These are phyloP conservation scores for Gentiana macrophylla DNA, from an alignment of 257 asterid species.

Conservation along the genomic window DNA sequence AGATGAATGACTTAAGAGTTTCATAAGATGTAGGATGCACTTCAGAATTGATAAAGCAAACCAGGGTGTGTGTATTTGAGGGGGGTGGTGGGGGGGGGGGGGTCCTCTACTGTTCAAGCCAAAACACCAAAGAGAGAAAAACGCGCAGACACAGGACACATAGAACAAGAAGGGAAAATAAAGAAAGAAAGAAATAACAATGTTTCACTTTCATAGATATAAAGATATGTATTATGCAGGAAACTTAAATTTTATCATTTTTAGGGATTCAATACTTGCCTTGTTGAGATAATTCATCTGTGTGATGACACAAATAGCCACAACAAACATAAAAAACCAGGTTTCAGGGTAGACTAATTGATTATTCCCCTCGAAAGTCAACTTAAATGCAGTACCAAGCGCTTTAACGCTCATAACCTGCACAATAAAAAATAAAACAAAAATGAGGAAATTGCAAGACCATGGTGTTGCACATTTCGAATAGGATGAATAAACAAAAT, in stretches of 20 bases:
- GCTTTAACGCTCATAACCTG: conserved; percentile 96
- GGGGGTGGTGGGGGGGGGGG: no score
- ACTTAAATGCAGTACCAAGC: conserved; percentile 68
- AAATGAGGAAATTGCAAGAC: not conserved
- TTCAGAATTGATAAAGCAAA: no score
- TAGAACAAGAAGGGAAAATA: no score
- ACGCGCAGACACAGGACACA: no score
- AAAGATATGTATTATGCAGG: no score
- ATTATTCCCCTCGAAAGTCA: conserved; percentile 80
- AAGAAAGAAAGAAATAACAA: no score
- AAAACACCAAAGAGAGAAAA: no score
- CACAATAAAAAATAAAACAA: conserved; percentile 11
- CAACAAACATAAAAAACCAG: conserved; percentile 64
- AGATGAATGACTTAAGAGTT: not conserved
- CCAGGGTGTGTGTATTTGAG: no score
- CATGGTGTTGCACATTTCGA: not conserved
- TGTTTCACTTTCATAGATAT: no score
- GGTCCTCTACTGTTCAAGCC: no score
- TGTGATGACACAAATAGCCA: conserved; percentile 65
- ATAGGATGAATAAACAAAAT: not conserved
- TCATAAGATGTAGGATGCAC: conserved; percentile 3
- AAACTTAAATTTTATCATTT: not conserved
- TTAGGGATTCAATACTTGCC: conserved; percentile 26
- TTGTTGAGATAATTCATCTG: conserved; percentile 93
- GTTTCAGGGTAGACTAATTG: conserved; percentile 70